These are phyloP conservation scores for Pseudogymnoascus sp. DNA, from an alignment of 2,329 filamentous ascomycete genomes.

Conservation along the genomic window DNA sequence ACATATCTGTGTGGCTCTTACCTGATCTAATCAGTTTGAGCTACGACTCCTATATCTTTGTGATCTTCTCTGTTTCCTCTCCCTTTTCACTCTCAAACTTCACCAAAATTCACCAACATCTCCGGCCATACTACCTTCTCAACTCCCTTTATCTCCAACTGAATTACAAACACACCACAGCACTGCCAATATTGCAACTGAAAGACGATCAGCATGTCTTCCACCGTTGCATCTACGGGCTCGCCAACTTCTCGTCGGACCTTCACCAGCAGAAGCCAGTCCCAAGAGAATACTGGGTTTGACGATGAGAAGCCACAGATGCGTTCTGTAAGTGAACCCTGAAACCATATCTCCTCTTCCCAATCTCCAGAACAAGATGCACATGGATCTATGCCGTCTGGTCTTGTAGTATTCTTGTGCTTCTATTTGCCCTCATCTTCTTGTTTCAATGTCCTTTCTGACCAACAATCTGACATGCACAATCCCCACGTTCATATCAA, in stretches of 20 bases:
- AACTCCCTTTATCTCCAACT: slow-evolving; percentile 24
- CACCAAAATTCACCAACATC: slow-evolving; percentile 15
- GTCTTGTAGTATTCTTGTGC: neutral
- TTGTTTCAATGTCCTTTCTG: neutral
- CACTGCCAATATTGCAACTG: neutral
- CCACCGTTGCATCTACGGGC: slow-evolving; percentile 30
- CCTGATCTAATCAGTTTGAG: slow-evolving; percentile 21
- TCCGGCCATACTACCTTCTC: slow-evolving; percentile 22
- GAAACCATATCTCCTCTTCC: slow-evolving; percentile 2
- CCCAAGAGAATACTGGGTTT: slow-evolving; percentile 29
- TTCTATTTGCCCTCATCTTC: neutral
- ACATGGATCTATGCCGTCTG: neutral
- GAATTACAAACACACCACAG: neutral
- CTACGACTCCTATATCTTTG: slow-evolving; percentile 26
- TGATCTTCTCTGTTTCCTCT: slow-evolving; percentile 18
- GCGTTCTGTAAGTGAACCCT: slow-evolving; percentile 26
- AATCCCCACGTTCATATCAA: slow-evolving; percentile 14
- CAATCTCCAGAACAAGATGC: neutral
- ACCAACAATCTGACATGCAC: neutral
- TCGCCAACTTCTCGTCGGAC: slow-evolving; percentile 35
- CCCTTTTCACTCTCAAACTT: slow-evolving; percentile 16
- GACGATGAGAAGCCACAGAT: slow-evolving; percentile 19
- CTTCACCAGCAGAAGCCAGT: slow-evolving; percentile 27
- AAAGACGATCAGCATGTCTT: slow-evolving; percentile 32
- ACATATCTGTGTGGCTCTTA: slow-evolving; percentile 19